phyloP scores from a whole-genome alignment of 2,329 filamentous ascomycete species.

The Aspergillus felis region DNA sequence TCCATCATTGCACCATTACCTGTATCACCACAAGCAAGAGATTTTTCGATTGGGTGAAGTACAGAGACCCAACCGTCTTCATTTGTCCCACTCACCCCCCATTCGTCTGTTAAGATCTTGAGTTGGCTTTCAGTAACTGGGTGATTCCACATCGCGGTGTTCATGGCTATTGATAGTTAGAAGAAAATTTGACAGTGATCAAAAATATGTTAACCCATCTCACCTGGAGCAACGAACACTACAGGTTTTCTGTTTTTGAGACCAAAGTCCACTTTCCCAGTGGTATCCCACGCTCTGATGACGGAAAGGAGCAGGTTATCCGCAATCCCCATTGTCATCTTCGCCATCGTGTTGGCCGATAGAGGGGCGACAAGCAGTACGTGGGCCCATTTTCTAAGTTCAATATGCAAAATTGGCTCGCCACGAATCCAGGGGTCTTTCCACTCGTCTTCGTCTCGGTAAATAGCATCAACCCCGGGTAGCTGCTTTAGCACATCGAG shows the following conservation, averaged over 20 bases:
- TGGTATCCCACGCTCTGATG: conserved; percentile 82
- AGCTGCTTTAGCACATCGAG: conserved; percentile 56
- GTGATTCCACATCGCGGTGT: conserved; percentile 85
- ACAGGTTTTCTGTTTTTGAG: conserved; percentile 49
- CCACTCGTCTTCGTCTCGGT: conserved; percentile 87
- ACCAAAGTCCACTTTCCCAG: conserved; percentile 52
- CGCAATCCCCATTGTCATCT: conserved; percentile 71
- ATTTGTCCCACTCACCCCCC: conserved; percentile 52
- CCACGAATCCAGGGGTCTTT: conserved; percentile 70
- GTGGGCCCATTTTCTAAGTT: conserved; percentile 77
- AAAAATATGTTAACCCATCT: not conserved
- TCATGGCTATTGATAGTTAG: conserved; percentile 59
- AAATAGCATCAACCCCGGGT: conserved; percentile 74
- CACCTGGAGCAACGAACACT: conserved; percentile 65
- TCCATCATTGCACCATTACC: conserved; percentile 80
- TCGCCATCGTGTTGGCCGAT: conserved; percentile 80
- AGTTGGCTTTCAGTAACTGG: conserved; percentile 75
- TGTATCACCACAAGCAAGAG: conserved; percentile 77
- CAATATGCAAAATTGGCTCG: conserved; percentile 83
- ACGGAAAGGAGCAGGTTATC: conserved; percentile 72
- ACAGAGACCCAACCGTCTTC: conserved; percentile 63
- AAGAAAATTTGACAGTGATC: not conserved
- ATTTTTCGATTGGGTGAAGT: conserved; percentile 68
- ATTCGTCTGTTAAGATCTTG: conserved; percentile 65
- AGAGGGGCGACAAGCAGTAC: conserved; percentile 76